These are phyloP conservation scores for Exophiala xenobiotica DNA, from an alignment of 2,329 filamentous ascomycete species.

Conservation along the genomic window DNA sequence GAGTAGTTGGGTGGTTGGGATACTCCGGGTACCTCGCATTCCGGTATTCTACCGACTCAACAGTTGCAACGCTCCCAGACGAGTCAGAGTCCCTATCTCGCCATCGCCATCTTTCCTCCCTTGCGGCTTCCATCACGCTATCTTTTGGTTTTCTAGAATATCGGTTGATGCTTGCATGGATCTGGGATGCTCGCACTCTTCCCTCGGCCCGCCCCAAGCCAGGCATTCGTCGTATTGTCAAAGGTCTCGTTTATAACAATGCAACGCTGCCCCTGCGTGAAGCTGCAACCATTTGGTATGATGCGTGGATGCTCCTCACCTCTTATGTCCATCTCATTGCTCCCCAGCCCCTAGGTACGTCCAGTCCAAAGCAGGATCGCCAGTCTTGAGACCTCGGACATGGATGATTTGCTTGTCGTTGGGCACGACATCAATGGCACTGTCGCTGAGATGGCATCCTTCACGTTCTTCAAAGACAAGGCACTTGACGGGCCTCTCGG, in stretches of 20 bases:
- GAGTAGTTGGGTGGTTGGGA: too few species aligned
- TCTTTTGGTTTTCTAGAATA: neutral
- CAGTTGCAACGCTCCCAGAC: too few species aligned
- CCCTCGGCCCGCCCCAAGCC: neutral
- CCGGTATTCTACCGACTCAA: neutral
- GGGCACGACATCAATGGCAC: conserved; percentile 59
- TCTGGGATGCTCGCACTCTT: neutral
- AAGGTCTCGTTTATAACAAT: neutral
- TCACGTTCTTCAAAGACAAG: conserved; percentile 61
- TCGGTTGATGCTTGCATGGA: neutral
- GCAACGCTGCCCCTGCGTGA: neutral
- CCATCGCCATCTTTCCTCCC: neutral
- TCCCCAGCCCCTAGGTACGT: conserved; percentile 32
- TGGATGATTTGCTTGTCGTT: conserved; percentile 52
- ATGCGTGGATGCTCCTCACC: conserved; percentile 4
- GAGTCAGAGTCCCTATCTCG: too few species aligned
- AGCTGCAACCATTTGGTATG: neutral
- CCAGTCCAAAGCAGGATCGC: conserved; percentile 27
- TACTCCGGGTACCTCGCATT: too few species aligned
- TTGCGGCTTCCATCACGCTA: neutral
- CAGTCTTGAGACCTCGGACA: conserved; percentile 31
- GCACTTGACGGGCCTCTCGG: conserved; percentile 57
- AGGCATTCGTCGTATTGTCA: neutral
- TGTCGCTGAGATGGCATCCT: conserved; percentile 55
- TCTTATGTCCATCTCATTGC: conserved; percentile 22